Percentiles rank a stretch among this genome's conserved stretches.
phyloP scores from a whole-genome alignment of 2,329 filamentous ascomycete species.

The Aureobasidium leucospermi region DNA sequence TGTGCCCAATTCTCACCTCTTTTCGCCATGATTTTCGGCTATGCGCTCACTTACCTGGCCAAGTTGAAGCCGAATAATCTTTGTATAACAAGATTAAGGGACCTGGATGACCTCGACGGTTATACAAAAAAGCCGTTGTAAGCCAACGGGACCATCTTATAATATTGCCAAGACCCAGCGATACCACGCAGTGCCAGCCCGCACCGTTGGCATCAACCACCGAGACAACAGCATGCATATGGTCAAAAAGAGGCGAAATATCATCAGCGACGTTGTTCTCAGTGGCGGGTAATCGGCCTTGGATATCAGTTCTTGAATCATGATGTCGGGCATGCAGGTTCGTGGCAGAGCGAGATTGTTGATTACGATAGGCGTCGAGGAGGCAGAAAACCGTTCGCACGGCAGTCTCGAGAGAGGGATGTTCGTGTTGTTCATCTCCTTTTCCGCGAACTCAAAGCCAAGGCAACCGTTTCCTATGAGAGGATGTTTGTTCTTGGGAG shows the following conservation, averaged over 20 bases:
- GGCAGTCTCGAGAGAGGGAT: not conserved
- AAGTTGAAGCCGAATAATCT: not conserved
- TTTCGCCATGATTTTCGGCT: not conserved
- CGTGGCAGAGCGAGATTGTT: not conserved
- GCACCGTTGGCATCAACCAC: constrained; percentile 6
- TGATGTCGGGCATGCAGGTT: not conserved
- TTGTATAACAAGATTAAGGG: constrained; percentile 1
- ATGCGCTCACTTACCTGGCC: not conserved
- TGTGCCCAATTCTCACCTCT: not conserved
- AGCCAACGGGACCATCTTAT: constrained; percentile 4
- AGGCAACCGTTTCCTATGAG: not conserved
- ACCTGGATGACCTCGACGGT: not conserved
- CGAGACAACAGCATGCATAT: constrained; percentile 3
- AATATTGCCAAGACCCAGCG: constrained; percentile 10
- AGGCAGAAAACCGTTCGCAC: not conserved
- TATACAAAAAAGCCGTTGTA: constrained; percentile 12
- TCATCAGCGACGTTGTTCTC: constrained; percentile 4
- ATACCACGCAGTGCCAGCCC: constrained; percentile 3
- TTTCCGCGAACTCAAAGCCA: constrained; percentile 8
- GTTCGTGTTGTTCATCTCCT: constrained; percentile 1
- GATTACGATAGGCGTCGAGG: constrained; percentile 7
- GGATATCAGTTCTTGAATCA: not conserved
- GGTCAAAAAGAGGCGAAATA: not conserved
- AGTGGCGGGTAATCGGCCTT: not conserved
- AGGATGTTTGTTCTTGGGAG: not conserved